These are phyloP conservation scores for Xanthoconium separans DNA, from an alignment of 1,284 basidiomycete species.

Conservation along the genomic window DNA sequence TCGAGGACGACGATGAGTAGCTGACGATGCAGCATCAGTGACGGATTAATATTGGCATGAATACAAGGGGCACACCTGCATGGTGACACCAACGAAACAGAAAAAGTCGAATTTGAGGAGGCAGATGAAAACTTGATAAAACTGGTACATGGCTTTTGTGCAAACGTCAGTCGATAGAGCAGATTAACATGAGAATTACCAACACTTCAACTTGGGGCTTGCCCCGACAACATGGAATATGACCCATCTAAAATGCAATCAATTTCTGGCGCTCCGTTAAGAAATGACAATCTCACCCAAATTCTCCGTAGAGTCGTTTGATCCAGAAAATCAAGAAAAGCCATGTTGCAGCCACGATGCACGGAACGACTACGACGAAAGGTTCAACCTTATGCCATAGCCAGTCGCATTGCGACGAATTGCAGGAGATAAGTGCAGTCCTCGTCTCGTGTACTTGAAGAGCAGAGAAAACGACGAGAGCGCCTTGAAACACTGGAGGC, in stretches of 20 bases:
- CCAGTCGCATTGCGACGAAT: slow-evolving; percentile 21
- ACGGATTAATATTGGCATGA: not conserved
- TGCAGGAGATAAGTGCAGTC: slow-evolving; percentile 49
- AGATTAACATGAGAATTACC: slow-evolving; percentile 24
- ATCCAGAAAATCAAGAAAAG: slow-evolving; percentile 52
- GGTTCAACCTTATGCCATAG: slow-evolving; percentile 47
- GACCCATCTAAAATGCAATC: slow-evolving; percentile 58
- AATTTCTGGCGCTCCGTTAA: not conserved
- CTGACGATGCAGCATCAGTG: slow-evolving; percentile 34
- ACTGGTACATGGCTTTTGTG: slow-evolving; percentile 73
- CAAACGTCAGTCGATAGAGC: slow-evolving; percentile 7
- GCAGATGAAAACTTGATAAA: slow-evolving; percentile 82
- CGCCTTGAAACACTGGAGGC: slow-evolving; percentile 66
- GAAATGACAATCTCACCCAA: slow-evolving; percentile 48
- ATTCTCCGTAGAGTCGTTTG: slow-evolving; percentile 56
- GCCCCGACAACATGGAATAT: slow-evolving; percentile 85
- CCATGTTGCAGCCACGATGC: slow-evolving; percentile 53
- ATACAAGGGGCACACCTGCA: slow-evolving; percentile 56
- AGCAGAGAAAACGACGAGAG: slow-evolving; percentile 68
- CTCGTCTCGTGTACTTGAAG: slow-evolving; percentile 74
- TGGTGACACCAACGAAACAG: slow-evolving; percentile 80
- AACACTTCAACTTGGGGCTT: slow-evolving; percentile 77
- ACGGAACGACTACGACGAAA: slow-evolving; percentile 55
- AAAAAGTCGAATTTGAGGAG: slow-evolving; percentile 88
- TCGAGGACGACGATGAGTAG: slow-evolving; percentile 73